Percentiles rank a stretch among this genome's conserved stretches.
Conservation (phyloP, 2,329 filamentous ascomycete species). For the Fusarium praegraminearum region DNA sequence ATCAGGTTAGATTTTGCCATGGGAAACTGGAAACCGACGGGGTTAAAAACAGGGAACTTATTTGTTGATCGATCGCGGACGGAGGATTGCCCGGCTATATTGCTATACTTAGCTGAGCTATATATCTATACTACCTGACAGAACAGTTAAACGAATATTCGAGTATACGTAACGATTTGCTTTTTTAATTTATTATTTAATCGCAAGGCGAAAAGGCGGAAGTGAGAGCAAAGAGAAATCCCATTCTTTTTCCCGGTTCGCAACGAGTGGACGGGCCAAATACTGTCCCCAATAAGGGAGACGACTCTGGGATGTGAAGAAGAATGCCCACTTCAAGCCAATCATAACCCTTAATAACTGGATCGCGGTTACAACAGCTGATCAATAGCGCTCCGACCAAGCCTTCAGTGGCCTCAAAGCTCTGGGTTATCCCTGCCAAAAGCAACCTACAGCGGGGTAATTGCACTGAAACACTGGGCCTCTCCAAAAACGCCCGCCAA, state of each 20-base stretch:
- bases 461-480: slow-evolving; percentile 40
- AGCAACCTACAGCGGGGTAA: slow-evolving; percentile 47
- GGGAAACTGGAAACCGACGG: slow-evolving; percentile 2
- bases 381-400: slow-evolving; percentile 38
- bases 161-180: slow-evolving; percentile 5
- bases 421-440: slow-evolving; percentile 31
- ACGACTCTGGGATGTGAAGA: slow-evolving; percentile 16
- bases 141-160: slow-evolving; percentile 1
- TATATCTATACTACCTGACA: neutral
- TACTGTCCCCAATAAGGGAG: slow-evolving; percentile 26
- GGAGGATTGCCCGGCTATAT: slow-evolving; percentile 1
- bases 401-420: slow-evolving; percentile 38
- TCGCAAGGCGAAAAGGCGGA: slow-evolving; percentile 24
- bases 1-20: slow-evolving; percentile 7
- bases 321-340: slow-evolving; percentile 17
- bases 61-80: neutral
- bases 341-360: slow-evolving; percentile 18
- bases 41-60: slow-evolving; percentile 27
- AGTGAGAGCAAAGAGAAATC: slow-evolving; percentile 23
- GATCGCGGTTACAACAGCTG: slow-evolving; percentile 28
- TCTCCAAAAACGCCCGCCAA: slow-evolving; percentile 41
- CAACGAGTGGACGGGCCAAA: slow-evolving; percentile 33
- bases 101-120: slow-evolving; percentile 10
- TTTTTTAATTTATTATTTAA: slow-evolving; percentile 22
- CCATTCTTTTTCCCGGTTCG: slow-evolving; percentile 25